Conservation (phyloP, 176 grass and related monocot genomes). For the Eragrostis curvula region DNA sequence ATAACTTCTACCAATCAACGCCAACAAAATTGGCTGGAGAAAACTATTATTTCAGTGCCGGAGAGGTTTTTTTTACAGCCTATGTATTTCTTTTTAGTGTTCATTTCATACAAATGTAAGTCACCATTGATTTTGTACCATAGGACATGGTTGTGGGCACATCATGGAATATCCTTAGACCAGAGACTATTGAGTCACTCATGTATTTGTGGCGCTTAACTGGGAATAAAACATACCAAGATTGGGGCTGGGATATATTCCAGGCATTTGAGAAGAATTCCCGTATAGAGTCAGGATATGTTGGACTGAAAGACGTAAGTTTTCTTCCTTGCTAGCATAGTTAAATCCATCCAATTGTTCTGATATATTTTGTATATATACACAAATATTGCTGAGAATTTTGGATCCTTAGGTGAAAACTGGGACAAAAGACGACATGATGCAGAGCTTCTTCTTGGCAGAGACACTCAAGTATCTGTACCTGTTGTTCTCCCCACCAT, state of each 20-base stretch:
- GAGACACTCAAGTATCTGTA: conserved; percentile 71
- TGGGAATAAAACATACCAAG: conserved; percentile 88
- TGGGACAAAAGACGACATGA: conserved; percentile 77
- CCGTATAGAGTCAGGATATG: conserved; percentile 76
- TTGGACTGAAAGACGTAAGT: conserved; percentile 83
- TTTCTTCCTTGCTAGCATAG: neutral
- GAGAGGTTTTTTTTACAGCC: conserved; percentile 46
- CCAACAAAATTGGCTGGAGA: conserved; percentile 90
- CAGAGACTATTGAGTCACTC: conserved; percentile 86
- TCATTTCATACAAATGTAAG: conserved; percentile 14
- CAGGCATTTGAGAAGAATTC: conserved; percentile 93
- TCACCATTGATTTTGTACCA: neutral
- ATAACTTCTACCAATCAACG: conserved; percentile 90
- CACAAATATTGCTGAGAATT: conserved; percentile 7
- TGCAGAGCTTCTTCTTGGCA: conserved; percentile 71
- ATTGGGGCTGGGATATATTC: conserved; percentile 98
- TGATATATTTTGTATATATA: neutral
- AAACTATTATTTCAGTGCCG: conserved; percentile 73
- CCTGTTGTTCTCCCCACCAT: conserved; percentile 65
- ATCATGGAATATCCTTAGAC: conserved; percentile 95
- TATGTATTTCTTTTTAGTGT: conserved; percentile 21
- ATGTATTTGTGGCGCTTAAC: conserved; percentile 86
- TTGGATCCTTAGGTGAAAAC: conserved; percentile 62
- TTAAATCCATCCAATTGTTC: conserved; percentile 2
- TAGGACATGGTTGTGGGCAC: conserved; percentile 90